Base-by-base conservation (phyloP, 2,329 filamentous ascomycete species). In the Fusarium domesticum region DNA sequence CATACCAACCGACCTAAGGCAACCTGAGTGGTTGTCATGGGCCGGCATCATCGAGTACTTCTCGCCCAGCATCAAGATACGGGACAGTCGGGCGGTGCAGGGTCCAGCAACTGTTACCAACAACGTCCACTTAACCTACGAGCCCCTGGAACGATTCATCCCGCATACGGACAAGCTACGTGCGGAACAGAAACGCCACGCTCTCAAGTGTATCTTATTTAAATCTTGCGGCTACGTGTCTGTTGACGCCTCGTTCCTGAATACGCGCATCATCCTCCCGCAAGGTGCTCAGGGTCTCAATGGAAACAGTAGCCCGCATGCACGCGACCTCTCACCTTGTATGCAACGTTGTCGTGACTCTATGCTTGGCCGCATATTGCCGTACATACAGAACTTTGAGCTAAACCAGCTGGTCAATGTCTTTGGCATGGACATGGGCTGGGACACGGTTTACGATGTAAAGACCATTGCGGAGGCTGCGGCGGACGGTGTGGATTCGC, bases 161-260 rank as follows among this genome's bases (percentile, higher is more conserved):
- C 62, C 62, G 8, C 32, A 43, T 14, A 42, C 54, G 8, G 38
- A 43, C 18, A 19, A 35, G n/a, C 56, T 65, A 14, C n/a, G 42
- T 6, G 33, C 19, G 5, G 64, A 69, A 20, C 57, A 64, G 50
- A 45, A 39, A n/a, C 46, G 42, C 4, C 65, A 64, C 28, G 55
- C 53, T 14, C 55, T 74, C 17, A 59, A 62, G 18, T 62, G 56
- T 12, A 63, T 84, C 20, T 69, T 71, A 1, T 75, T 85, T 63
- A 74, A 73, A 23, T 84, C 80, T 0, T 85, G 81, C 57, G 82
- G 82, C 39, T 85, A 85, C 54, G 77, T 74, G 25, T 61, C 65
- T 6, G 59, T 84, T 2, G 64, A 68, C 15, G 20, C 48, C 0
- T 42, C 57, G 1, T 58, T 59, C 18, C 61, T 73, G 35, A 64